A percentile compares a stretch with the other conserved stretches of the same genome.
Evolutionary conservation across 1,284 basidiomycete species (phyloP).

Genomic region (Coniferiporia sulphurascens): DNA sequence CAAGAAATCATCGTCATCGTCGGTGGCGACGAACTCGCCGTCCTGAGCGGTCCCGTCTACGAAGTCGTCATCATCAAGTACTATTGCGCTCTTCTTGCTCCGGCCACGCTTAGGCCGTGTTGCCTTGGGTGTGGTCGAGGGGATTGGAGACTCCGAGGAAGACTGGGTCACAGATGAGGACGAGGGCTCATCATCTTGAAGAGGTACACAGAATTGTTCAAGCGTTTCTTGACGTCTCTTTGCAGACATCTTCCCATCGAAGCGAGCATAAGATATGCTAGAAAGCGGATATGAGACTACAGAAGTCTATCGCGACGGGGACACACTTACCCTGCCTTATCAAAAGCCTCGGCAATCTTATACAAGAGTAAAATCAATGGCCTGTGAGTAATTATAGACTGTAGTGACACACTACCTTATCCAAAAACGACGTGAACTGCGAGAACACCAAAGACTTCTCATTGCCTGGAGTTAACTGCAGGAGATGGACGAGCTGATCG

Average conservation of each 20-base stretch:
- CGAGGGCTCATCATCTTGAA: slow-evolving; percentile 33
- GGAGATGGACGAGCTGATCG: slow-evolving; percentile 68
- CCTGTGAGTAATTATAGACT: background rate
- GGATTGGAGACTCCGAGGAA: slow-evolving; percentile 9
- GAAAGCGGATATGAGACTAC: slow-evolving; percentile 20
- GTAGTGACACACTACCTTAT: slow-evolving; percentile 48
- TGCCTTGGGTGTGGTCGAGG: slow-evolving; percentile 16
- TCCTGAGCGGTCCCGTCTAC: slow-evolving; percentile 23
- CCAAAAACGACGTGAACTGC: slow-evolving; percentile 81
- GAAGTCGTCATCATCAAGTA: slow-evolving; percentile 28
- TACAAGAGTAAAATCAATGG: slow-evolving; percentile 7
- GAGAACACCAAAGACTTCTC: slow-evolving; percentile 84
- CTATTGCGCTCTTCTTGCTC: slow-evolving; percentile 12
- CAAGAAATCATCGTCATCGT: slow-evolving; percentile 31
- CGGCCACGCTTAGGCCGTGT: slow-evolving; percentile 15
- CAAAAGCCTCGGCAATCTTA: slow-evolving; percentile 67
- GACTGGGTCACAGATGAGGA: slow-evolving; percentile 7
- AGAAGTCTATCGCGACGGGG: slow-evolving; percentile 25
- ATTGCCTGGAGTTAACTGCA: slow-evolving; percentile 58
- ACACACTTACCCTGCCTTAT: slow-evolving; percentile 50
- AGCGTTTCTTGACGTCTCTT: slow-evolving; percentile 75
- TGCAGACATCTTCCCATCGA: slow-evolving; percentile 80
- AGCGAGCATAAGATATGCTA: slow-evolving; percentile 72
- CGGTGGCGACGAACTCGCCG: slow-evolving; percentile 25
- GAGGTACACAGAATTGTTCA: slow-evolving; percentile 63